A percentile compares a stretch with the other conserved stretches of the same genome.
These are phyloP conservation scores for Wickerhamiella australiensis DNA, from an alignment of 805 yeast genomes.

Conservation along the genomic window DNA sequence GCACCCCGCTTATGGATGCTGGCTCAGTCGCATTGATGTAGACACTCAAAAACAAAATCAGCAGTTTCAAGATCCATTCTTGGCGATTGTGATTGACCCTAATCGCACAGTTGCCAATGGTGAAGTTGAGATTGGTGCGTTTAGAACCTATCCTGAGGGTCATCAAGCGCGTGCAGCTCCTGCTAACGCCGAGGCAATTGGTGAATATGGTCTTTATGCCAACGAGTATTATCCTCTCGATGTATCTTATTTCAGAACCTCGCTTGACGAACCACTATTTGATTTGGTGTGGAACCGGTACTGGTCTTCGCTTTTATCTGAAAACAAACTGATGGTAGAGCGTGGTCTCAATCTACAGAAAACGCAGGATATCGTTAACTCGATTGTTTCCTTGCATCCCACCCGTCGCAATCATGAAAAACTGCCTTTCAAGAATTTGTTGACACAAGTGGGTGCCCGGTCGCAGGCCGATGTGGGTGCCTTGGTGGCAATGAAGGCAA, in stretches of 20 bases:
- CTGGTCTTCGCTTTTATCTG: conserved; percentile 14
- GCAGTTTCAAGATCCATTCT: conserved; percentile 86
- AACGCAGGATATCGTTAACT: conserved; percentile 5
- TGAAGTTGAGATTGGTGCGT: conserved; percentile 94
- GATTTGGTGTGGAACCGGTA: conserved; percentile 23
- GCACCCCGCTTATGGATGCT: conserved; percentile 95
- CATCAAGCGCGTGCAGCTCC: not conserved
- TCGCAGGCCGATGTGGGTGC: conserved; percentile 9
- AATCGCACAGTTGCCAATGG: conserved; percentile 87
- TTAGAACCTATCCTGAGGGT: conserved; percentile 36
- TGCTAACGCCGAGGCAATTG: not conserved
- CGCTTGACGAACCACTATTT: conserved; percentile 38
- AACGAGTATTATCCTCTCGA: conserved; percentile 55
- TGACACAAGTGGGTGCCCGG: not conserved
- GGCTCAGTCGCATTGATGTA: conserved; percentile 89
- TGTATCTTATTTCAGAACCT: conserved; percentile 45
- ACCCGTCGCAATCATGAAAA: not conserved
- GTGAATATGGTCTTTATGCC: conserved; percentile 60
- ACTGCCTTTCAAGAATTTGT: not conserved
- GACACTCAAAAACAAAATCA: conserved; percentile 93
- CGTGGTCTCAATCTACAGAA: conserved; percentile 3
- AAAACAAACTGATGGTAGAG: conserved; percentile 10
- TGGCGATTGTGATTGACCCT: conserved; percentile 96
- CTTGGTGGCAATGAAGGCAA: conserved; percentile 3
- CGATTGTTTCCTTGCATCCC: not conserved